Base-by-base conservation (phyloP, 2,329 filamentous ascomycete species). In the Periconia digitata region DNA sequence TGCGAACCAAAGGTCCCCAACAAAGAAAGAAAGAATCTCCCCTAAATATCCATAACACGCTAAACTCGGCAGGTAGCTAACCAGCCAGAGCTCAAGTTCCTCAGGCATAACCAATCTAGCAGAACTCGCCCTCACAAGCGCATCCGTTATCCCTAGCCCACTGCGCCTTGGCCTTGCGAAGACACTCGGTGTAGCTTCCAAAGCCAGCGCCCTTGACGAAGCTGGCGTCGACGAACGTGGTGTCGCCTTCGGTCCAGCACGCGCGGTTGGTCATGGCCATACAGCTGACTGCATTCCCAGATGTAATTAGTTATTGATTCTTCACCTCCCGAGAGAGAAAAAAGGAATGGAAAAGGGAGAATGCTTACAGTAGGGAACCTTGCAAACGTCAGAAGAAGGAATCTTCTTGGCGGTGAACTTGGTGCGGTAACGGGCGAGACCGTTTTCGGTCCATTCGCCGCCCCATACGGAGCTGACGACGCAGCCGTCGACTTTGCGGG, bases 91-190 rank as follows among this genome's bases (percentile, higher is more conserved):
- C 27, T 3, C 12, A 27, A 27, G 12, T 12, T 27, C 7, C 12
- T 12, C 24, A 15, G 10, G 27, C 27, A 32, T 15, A 32, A 15
- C 4, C 4, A 15, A 27, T 27, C 16, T 40, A 40, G 38, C 38
- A 40, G 21, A 13, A 16, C 2, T 2, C 21, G 16, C 38, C 38
- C 22, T 40, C 21, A 23, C 38, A 40, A 8, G n/a, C 24, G 38
- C 38, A 40, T 20, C 38, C 38, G 15, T 40, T 40, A 22, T 40
- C 38, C 38, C 8, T 27, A 13, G 38, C 38, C 38, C 38, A 40
- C 18, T 40, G 38, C 22, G 15, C 10, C 38, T 7, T 40, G 2
- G 2, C 3, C 5, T n/a, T 24, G 3, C 4, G 3, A 16, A 40
- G 38, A n/a, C 38, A 40, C 6, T 12, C 21, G 8, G n/a, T 2